These are phyloP conservation scores for Aspergillus cavernicola DNA, from an alignment of 495 filamentous ascomycete species.

Conservation along the genomic window DNA sequence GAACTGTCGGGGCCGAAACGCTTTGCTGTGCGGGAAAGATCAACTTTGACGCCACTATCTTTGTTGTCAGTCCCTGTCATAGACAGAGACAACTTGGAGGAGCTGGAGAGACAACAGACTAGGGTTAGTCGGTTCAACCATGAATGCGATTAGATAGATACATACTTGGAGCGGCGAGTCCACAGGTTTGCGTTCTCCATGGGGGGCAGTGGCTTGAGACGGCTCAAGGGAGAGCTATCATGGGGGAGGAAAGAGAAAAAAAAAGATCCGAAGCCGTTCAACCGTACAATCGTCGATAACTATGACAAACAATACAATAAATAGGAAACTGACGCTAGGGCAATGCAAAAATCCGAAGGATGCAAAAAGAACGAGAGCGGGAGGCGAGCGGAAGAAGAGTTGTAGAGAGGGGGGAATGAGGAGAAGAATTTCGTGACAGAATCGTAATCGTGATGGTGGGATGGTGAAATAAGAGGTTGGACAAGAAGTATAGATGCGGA, in stretches of 20 bases:
- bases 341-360: slow-evolving; percentile 5
- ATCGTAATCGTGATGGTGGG: slow-evolving; percentile 27
- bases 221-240: slow-evolving; percentile 43
- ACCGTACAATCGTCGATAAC: slow-evolving; percentile 15
- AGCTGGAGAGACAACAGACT: slow-evolving; percentile 40
- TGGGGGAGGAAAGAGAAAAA: slow-evolving; percentile 18
- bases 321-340: neutral
- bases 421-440: slow-evolving; percentile 15
- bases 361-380: slow-evolving; percentile 10
- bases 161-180: slow-evolving; percentile 90
- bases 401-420: slow-evolving; percentile 25
- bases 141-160: slow-evolving; percentile 10
- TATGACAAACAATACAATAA: slow-evolving; percentile 6
- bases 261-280: slow-evolving; percentile 4
- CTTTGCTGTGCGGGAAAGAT: slow-evolving; percentile 66
- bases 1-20: slow-evolving; percentile 74
- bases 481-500: slow-evolving; percentile 6
- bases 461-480: slow-evolving; percentile 6
- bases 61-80: slow-evolving; percentile 61
- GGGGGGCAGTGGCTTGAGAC: slow-evolving; percentile 31
- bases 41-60: slow-evolving; percentile 56
- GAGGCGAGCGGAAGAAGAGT: slow-evolving; percentile 13
- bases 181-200: slow-evolving; percentile 76
- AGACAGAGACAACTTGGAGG: slow-evolving; percentile 86
- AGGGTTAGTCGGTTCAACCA: neutral